phyloP scores from a whole-genome alignment of 169 alveolate species.

The Eimeria falciformis region DNA sequence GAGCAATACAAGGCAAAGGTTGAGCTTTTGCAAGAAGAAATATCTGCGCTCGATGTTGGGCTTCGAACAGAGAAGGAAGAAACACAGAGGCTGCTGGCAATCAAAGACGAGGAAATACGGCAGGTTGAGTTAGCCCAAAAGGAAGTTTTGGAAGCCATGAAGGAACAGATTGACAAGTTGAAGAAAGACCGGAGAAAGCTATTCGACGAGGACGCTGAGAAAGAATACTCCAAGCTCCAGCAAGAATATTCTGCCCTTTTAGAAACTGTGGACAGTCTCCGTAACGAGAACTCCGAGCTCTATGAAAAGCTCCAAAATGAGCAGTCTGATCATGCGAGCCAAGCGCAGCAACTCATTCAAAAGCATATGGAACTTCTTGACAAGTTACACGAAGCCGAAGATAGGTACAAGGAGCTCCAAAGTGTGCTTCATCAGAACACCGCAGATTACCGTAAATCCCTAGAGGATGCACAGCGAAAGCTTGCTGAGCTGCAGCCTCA shows the following conservation, averaged over 20 bases:
- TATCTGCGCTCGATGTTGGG: conserved; percentile 24
- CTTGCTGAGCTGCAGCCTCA: conserved; percentile 8
- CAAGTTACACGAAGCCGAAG: conserved; percentile 19
- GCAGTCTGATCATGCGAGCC: neutral
- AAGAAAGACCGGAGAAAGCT: neutral
- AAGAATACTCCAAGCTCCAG: neutral
- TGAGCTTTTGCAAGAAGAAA: conserved; percentile 23
- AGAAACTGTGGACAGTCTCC: conserved; percentile 8
- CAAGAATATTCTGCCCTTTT: conserved; percentile 22
- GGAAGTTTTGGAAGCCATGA: conserved; percentile 32
- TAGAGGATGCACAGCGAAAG: conserved; percentile 63
- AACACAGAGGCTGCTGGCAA: conserved; percentile 28
- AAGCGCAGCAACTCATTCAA: neutral
- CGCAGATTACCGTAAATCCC: conserved; percentile 2
- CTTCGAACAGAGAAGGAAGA: conserved; percentile 46
- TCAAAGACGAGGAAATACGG: conserved; percentile 10
- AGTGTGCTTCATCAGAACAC: neutral
- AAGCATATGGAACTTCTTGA: conserved; percentile 26
- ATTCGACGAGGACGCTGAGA: neutral
- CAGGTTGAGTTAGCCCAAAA: conserved; percentile 47
- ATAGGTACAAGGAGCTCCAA: conserved; percentile 19
- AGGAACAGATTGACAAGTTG: conserved; percentile 44
- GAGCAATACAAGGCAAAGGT: conserved; percentile 10
- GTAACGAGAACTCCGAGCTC: conserved; percentile 20
- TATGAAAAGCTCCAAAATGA: neutral